Conservation (phyloP, 139 green algal genomes). For the Picochlorum costavermella region DNA sequence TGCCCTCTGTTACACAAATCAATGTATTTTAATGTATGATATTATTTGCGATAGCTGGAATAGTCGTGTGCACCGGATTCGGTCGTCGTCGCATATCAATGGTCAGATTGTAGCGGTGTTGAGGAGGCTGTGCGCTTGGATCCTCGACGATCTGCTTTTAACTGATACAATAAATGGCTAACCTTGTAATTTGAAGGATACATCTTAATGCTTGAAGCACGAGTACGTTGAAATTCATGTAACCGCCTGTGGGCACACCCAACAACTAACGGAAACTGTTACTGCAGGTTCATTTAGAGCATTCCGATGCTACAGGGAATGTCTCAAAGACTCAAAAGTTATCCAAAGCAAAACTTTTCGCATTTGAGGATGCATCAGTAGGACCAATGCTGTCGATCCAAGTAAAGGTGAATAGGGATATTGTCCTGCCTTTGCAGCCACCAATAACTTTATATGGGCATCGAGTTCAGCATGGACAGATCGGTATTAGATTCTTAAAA, state of each 20-base stretch:
- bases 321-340: constrained; percentile 6
- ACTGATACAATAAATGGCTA: background rate
- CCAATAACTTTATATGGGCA: constrained; percentile 23
- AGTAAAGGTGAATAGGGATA: constrained; percentile 3
- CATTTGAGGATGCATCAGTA: constrained; percentile 5
- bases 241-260: background rate
- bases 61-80: background rate
- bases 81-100: background rate
- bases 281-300: constrained; percentile 6
- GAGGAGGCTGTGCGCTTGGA: background rate
- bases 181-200: background rate
- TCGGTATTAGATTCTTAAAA: constrained; percentile 28
- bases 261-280: background rate
- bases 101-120: background rate
- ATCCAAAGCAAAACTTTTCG: constrained; percentile 5
- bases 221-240: constrained; percentile 1
- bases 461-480: constrained; percentile 19
- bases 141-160: background rate
- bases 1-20: background rate
- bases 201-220: constrained; percentile 3
- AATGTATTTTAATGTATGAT: background rate
- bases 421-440: constrained; percentile 16
- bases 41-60: background rate
- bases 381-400: constrained; percentile 3
- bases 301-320: constrained; percentile 3